Evolutionary conservation across 768 basidiomycete species (phyloP).

Genomic region (Mycena sanguinolenta): DNA sequence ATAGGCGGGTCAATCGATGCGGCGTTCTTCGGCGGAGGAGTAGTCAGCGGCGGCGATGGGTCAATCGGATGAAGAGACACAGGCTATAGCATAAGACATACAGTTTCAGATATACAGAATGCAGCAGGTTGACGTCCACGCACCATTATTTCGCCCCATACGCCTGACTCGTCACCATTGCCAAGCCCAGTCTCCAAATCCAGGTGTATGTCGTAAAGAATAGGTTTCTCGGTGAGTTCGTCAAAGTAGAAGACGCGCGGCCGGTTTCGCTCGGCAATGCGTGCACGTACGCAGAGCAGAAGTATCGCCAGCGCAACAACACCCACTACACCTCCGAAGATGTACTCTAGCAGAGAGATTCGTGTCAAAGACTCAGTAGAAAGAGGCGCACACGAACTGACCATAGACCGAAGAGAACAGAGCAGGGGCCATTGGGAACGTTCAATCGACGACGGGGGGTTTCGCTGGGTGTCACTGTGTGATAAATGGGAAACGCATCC

Average conservation of each 20-base stretch:
- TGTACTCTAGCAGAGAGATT: neutral
- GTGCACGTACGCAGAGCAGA: neutral
- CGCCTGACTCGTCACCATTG: too few relatives aligned
- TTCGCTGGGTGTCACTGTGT: too few relatives aligned
- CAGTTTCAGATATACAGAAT: neutral
- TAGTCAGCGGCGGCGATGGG: neutral
- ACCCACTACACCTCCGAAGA: neutral
- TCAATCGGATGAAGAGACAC: neutral
- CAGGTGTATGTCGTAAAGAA: neutral
- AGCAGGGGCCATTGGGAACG: too few relatives aligned
- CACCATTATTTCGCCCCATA: slow-evolving; percentile 10
- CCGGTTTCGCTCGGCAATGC: neutral
- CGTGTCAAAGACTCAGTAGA: too few relatives aligned
- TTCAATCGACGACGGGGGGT: too few relatives aligned
- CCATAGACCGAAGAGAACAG: too few relatives aligned
- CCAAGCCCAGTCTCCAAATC: neutral
- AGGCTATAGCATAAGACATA: neutral
- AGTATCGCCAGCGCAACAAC: neutral
- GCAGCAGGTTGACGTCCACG: neutral
- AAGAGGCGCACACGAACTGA: too few relatives aligned
- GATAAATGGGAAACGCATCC: too few relatives aligned
- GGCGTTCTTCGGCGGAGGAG: neutral
- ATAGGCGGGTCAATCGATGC: neutral
- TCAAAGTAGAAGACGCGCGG: neutral
- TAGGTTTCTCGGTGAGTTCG: neutral